A percentile compares a stretch with the other conserved stretches of the same genome.
phyloP scores from a whole-genome alignment of 176 grass and related monocot species.

The Stipa capillata region DNA sequence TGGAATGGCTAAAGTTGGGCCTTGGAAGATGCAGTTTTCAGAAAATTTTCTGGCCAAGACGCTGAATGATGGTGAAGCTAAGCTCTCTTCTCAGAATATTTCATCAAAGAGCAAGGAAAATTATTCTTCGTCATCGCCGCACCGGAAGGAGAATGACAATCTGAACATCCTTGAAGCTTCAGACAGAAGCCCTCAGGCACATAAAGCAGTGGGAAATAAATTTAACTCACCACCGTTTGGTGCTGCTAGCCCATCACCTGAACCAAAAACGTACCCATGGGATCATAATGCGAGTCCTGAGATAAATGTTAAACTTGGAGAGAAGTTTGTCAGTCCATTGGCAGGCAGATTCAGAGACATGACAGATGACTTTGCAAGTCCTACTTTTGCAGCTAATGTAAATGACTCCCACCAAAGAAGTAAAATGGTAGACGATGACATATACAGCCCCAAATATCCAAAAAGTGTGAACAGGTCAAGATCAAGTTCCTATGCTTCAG shows the following conservation, averaged over 20 bases:
- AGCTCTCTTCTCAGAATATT: conserved; percentile 21
- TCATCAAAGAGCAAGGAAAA: conserved; percentile 25
- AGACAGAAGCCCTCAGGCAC: conserved; percentile 19
- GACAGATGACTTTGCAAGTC: conserved; percentile 43
- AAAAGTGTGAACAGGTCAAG: conserved; percentile 33
- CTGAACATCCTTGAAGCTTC: conserved; percentile 29
- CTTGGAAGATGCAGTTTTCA: conserved; percentile 36
- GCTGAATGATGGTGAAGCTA: conserved; percentile 20
- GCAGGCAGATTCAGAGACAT: conserved; percentile 18
- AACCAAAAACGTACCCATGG: conserved; percentile 24
- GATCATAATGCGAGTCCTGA: conserved; percentile 26
- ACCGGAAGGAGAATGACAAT: not conserved
- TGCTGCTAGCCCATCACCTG: conserved; percentile 14
- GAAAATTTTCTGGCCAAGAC: conserved; percentile 14
- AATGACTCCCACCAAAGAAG: conserved; percentile 28
- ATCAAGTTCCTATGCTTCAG: conserved; percentile 34
- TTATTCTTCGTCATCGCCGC: not conserved
- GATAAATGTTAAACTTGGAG: conserved; percentile 11
- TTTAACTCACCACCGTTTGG: conserved; percentile 8
- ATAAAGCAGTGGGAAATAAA: conserved; percentile 8
- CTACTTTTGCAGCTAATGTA: conserved; percentile 51
- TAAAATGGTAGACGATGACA: conserved; percentile 32
- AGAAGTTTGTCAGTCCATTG: conserved; percentile 29
- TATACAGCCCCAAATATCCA: conserved; percentile 23
- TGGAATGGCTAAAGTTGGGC: conserved; percentile 2